Evolutionary conservation across 1,139 yeast genomes (phyloP).

Genomic region (Kodamaea plutei): DNA sequence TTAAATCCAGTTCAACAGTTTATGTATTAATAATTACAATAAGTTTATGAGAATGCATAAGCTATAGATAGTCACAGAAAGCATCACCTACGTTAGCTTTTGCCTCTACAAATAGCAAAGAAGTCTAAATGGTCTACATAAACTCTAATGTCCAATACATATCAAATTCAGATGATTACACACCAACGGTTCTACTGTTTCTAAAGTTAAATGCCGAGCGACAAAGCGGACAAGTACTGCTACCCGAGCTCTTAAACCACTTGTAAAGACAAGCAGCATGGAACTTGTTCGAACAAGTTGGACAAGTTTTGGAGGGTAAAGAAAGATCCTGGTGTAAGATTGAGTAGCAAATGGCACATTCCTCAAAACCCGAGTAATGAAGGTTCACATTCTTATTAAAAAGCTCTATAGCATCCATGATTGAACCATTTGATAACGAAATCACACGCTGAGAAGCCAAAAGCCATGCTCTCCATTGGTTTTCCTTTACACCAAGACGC

Average conservation of each 20-base stretch:
- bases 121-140: too few species aligned
- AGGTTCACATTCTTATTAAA: slow-evolving; percentile 76
- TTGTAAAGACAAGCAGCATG: slow-evolving; percentile 96
- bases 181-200: too few species aligned
- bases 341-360: slow-evolving; percentile 94
- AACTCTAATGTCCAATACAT: too few species aligned
- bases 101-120: too few species aligned
- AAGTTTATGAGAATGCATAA: too few species aligned
- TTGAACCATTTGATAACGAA: slow-evolving; percentile 71
- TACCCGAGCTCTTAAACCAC: slow-evolving; percentile 95
- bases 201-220: slow-evolving; percentile 66
- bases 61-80: too few species aligned
- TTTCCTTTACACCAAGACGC: slow-evolving; percentile 85
- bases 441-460: slow-evolving; percentile 83
- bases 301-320: slow-evolving; percentile 82
- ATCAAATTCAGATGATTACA: too few species aligned
- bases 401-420: slow-evolving; percentile 75
- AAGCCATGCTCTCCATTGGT: slow-evolving; percentile 94
- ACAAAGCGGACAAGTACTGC: slow-evolving; percentile 92
- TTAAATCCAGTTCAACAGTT: too few species aligned
- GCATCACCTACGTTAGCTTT: too few species aligned
- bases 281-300: slow-evolving; percentile 88
- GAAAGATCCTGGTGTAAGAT: slow-evolving; percentile 88
- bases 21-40: too few species aligned
- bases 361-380: slow-evolving; percentile 90